Evolutionary conservation across 73 alveolate genomes (phyloP), one percentile per base, ranked within the genome.

Genomic region (Paramecium octaurelia): DNA sequence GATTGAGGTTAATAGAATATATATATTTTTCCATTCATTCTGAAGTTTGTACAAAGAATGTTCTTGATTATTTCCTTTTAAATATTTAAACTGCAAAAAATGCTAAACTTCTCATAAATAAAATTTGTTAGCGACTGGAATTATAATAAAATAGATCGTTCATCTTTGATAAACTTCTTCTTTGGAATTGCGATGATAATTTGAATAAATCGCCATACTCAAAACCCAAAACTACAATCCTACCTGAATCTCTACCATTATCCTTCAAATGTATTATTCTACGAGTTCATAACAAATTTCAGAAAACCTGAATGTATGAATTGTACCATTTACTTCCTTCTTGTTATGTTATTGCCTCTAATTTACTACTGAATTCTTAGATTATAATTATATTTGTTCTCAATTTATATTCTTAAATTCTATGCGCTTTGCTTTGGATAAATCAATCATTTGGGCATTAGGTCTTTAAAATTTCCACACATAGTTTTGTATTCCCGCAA

Each of bases 381-480:
- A 1, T 80, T 24, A 91, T 44, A 10, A 9, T 35, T 18, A 35
- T 84, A 92, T 86, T 76, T 38, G 68, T 50, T n/a, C 35, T 58
- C 92, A 96, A n/a, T 95, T 92, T 90, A 88, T 92, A 88, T 91
- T 76, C 85, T 42, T 86, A 92, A 95, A 54, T 23, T 92, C 95
- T 86, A 92, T 87, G 93, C 76, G 92, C 90, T 70, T 86, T 29
- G 98, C 99, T 93, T 95, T 96, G 31, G 97, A 93, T 46, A 98
- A 96, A 60, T 96, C 96, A 69, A 97, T 93, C 93, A 97, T 99
- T 93, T 96, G 96, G 92, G 97, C 96, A 85, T 97, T 97, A 42
- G 99, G 98, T 38, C 98, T 98, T n/a, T 99, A 96, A 99, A 99
- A 93, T 95, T 98, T 50, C 99, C 99, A 76, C 95, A 97, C 92